A percentile compares a stretch with the other conserved stretches of the same genome.
Conservation (phyloP, 169 alveolate genomes). For the Plasmodium ovale region DNA sequence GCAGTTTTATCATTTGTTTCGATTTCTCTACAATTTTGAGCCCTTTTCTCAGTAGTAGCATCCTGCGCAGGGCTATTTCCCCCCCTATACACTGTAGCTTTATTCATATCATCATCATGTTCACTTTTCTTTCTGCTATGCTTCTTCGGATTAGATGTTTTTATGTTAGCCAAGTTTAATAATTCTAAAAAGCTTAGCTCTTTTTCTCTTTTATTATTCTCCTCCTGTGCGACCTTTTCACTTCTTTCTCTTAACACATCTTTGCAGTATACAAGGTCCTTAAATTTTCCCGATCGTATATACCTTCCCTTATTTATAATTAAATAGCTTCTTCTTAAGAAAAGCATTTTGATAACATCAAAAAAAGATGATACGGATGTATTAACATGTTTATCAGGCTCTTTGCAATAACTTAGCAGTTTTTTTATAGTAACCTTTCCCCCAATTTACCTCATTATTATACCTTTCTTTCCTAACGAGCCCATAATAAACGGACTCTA, state of each 20-base stretch:
- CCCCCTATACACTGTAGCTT: background rate
- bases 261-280: constrained; percentile 12
- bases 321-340: constrained; percentile 6
- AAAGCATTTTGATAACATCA: too few species aligned
- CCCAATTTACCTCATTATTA: too few species aligned
- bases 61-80: too few species aligned
- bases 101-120: background rate
- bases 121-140: constrained; percentile 6
- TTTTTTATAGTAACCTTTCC: too few species aligned
- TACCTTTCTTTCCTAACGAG: too few species aligned
- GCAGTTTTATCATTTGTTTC: background rate
- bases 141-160: constrained; percentile 35
- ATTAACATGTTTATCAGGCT: too few species aligned
- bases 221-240: constrained; percentile 1
- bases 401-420: too few species aligned
- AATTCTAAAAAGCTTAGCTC: constrained; percentile 28
- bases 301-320: background rate
- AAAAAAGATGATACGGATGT: too few species aligned
- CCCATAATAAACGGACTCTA: too few species aligned
- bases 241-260: background rate
- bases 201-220: background rate
- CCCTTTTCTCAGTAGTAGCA: too few species aligned
- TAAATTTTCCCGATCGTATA: constrained; percentile 65
- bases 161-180: constrained; percentile 1
- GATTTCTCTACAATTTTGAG: background rate